These are phyloP conservation scores for Heliocybe sulcata DNA, from an alignment of 1,284 basidiomycete genomes.

Conservation along the genomic window DNA sequence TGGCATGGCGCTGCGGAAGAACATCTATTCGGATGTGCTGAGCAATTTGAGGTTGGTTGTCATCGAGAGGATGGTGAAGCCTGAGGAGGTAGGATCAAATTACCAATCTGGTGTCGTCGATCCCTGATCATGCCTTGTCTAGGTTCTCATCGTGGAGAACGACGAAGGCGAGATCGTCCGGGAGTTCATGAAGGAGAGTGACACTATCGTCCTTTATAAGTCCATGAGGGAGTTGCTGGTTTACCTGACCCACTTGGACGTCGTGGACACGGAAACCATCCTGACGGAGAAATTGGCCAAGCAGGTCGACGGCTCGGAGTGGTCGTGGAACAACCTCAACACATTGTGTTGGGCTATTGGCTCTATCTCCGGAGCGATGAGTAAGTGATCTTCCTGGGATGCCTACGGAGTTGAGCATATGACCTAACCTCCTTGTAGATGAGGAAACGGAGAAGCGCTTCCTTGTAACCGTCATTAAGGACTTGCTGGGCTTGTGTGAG, in stretches of 20 bases:
- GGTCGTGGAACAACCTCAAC: slow-evolving; percentile 99
- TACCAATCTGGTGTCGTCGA: not conserved
- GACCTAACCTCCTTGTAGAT: slow-evolving; percentile 39
- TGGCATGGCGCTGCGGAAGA: slow-evolving; percentile 82
- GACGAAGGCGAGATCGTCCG: slow-evolving; percentile 99
- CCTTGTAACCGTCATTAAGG: slow-evolving; percentile 98
- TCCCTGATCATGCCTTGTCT: slow-evolving; percentile 1
- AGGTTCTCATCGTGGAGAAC: slow-evolving; percentile 98
- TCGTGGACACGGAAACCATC: slow-evolving; percentile 93
- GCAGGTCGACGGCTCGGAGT: slow-evolving; percentile 96
- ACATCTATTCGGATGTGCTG: slow-evolving; percentile 91
- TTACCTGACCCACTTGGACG: slow-evolving; percentile 97
- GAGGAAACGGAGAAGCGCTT: slow-evolving; percentile 99
- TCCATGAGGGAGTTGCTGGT: slow-evolving; percentile 97
- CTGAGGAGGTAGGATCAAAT: slow-evolving; percentile 77
- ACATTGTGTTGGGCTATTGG: slow-evolving; percentile 99
- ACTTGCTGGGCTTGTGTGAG: slow-evolving; percentile 92
- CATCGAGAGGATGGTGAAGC: slow-evolving; percentile 99
- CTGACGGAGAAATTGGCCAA: slow-evolving; percentile 95
- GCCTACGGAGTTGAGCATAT: slow-evolving; percentile 2
- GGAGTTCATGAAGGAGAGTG: slow-evolving; percentile 99
- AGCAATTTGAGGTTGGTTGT: slow-evolving; percentile 95
- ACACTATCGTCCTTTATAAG: slow-evolving; percentile 99
- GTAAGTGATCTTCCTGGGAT: slow-evolving; percentile 47
- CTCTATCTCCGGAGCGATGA: slow-evolving; percentile 99